phyloP scores from a whole-genome alignment of 352 stramenopile genomes.

The Phytophthora brassicae region DNA sequence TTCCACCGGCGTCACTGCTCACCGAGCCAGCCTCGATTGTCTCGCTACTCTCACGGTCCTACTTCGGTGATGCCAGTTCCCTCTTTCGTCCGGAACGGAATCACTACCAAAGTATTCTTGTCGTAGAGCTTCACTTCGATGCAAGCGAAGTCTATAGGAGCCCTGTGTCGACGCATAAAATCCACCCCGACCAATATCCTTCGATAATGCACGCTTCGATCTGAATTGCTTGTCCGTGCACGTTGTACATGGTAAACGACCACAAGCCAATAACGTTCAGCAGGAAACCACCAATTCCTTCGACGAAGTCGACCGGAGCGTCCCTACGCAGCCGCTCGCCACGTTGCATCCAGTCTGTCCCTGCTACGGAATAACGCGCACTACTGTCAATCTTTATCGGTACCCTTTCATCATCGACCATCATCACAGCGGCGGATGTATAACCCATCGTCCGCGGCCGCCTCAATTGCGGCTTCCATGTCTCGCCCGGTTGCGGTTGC shows the following conservation, averaged over 20 bases:
- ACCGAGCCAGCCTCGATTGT: not conserved
- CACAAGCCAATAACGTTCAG: not conserved
- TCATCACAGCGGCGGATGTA: not conserved
- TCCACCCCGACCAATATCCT: no score
- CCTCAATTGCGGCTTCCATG: no score
- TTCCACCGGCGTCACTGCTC: not conserved
- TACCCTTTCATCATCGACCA: not conserved
- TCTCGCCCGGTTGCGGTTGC: no score
- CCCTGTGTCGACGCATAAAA: not conserved
- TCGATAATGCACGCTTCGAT: not conserved
- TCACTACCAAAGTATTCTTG: not conserved
- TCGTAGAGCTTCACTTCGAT: not conserved
- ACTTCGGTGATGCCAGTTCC: not conserved
- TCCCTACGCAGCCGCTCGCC: not conserved
- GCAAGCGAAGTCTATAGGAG: conserved; percentile 1
- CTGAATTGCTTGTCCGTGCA: not conserved
- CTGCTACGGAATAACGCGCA: not conserved
- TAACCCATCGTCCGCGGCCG: not conserved
- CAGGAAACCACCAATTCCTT: conserved; percentile 1
- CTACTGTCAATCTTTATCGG: not conserved
- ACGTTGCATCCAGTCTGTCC: not conserved
- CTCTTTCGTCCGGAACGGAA: not conserved
- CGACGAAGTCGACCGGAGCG: not conserved
- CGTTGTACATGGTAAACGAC: not conserved
- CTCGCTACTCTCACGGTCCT: not conserved